A percentile compares a stretch with the other conserved stretches of the same genome.
Conservation (phyloP, 768 basidiomycete genomes). For the Exsudoporus frostii region DNA sequence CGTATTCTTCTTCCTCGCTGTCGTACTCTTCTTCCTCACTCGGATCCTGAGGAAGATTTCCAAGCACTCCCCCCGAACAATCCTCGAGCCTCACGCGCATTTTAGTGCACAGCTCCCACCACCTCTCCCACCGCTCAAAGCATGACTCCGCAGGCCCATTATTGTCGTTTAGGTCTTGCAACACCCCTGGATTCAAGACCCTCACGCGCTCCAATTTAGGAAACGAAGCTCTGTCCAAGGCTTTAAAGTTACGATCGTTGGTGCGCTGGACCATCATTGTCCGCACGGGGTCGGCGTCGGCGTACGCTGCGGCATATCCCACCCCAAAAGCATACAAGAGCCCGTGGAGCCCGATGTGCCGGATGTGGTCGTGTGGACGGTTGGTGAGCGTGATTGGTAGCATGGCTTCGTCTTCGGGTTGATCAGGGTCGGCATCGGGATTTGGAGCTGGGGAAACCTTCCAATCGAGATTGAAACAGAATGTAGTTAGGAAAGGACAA, state of each 20-base stretch:
- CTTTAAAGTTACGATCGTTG: constrained; percentile 66
- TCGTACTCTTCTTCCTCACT: constrained; percentile 34
- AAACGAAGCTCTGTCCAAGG: constrained; percentile 51
- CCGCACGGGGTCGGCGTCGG: constrained; percentile 41
- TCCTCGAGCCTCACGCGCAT: constrained; percentile 66
- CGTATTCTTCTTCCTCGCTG: constrained; percentile 33
- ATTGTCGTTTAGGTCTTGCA: constrained; percentile 55
- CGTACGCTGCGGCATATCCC: constrained; percentile 45
- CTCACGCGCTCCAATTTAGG: constrained; percentile 60
- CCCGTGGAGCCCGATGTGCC: constrained; percentile 66
- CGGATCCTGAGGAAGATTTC: constrained; percentile 35
- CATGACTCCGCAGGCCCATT: constrained; percentile 44
- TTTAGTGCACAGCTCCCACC: constrained; percentile 55
- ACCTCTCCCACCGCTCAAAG: constrained; percentile 60
- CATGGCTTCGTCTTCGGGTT: constrained; percentile 29
- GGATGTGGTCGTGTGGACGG: constrained; percentile 55
- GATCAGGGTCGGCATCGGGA: constrained; percentile 16
- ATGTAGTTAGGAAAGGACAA: constrained; percentile 58
- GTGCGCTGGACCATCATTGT: constrained; percentile 46
- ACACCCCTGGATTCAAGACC: constrained; percentile 51
- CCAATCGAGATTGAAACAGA: constrained; percentile 80
- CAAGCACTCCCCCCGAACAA: constrained; percentile 66
- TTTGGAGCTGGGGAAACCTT: constrained; percentile 34
- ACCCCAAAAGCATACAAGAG: constrained; percentile 68
- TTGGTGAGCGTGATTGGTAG: constrained; percentile 40